Evolutionary conservation across 352 stramenopile species (phyloP).

Genomic region (Aphanomyces invadans): DNA sequence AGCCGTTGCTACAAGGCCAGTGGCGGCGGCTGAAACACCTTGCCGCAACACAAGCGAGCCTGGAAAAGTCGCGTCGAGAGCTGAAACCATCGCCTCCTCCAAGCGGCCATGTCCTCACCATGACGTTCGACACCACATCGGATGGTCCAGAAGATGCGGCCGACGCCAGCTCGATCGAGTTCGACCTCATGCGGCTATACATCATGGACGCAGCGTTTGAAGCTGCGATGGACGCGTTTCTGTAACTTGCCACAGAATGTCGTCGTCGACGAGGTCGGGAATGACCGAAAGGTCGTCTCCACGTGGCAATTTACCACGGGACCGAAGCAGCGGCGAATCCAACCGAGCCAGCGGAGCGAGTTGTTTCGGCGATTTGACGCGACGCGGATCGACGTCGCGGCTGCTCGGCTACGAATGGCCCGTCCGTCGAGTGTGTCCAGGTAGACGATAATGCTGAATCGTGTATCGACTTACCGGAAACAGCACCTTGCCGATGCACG

Average conservation of each 20-base stretch:
- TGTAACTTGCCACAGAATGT: no score
- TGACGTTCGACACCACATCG: neutral
- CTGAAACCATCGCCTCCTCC: no score
- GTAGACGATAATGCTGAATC: no score
- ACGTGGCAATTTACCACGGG: neutral
- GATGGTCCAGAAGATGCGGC: neutral
- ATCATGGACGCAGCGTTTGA: constrained; percentile 10
- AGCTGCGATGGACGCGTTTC: neutral
- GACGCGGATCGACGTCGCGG: neutral
- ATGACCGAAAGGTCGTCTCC: neutral
- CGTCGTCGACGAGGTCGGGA: constrained; percentile 7
- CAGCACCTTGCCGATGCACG: constrained; percentile 1
- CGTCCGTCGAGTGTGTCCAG: no score
- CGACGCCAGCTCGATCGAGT: neutral
- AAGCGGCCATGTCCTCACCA: neutral
- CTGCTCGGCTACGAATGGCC: neutral
- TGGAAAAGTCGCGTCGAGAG: neutral
- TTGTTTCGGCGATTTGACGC: neutral
- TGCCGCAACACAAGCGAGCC: neutral
- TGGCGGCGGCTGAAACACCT: constrained; percentile 8
- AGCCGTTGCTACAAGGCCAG: neutral
- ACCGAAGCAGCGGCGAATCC: constrained; percentile 5
- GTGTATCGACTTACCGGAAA: constrained; percentile 19
- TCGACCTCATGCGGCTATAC: constrained; percentile 15
- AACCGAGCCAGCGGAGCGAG: neutral